Conservation (phyloP, 176 grass and related monocot species). For the Cenchrus fungigraminus region DNA sequence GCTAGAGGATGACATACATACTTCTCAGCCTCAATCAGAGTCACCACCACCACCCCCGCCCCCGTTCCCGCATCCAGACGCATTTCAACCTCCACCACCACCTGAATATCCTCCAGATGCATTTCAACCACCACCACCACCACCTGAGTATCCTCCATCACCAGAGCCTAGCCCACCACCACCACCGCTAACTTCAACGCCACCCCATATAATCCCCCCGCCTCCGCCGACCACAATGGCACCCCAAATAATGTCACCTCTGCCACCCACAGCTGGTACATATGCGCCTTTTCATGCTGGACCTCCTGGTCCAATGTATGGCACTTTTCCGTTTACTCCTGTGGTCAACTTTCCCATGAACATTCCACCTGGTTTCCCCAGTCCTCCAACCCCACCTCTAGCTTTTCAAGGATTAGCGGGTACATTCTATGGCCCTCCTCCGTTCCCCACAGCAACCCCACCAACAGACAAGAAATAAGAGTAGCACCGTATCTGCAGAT, state of each 20-base stretch:
- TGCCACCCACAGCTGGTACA: slow-evolving; percentile 27
- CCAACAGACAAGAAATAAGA: slow-evolving; percentile 44
- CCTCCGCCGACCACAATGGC: not conserved
- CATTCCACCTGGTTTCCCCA: slow-evolving; percentile 31
- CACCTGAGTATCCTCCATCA: slow-evolving; percentile 46
- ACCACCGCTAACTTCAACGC: not conserved
- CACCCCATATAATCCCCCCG: not conserved
- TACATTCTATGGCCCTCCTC: slow-evolving; percentile 43
- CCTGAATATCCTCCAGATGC: slow-evolving; percentile 39
- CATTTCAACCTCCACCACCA: slow-evolving; percentile 54
- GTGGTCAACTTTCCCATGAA: slow-evolving; percentile 44
- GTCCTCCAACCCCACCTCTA: slow-evolving; percentile 38
- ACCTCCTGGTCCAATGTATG: slow-evolving; percentile 45
- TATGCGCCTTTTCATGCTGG: slow-evolving; percentile 47
- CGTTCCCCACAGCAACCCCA: slow-evolving; percentile 40
- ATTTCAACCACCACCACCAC: slow-evolving; percentile 56
- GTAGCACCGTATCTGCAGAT: slow-evolving; percentile 16
- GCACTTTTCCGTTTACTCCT: slow-evolving; percentile 38
- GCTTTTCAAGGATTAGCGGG: slow-evolving; percentile 44
- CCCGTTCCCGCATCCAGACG: slow-evolving; percentile 50
- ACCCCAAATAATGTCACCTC: slow-evolving; percentile 14
- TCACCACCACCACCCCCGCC: slow-evolving; percentile 40
- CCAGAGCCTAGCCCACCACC: slow-evolving; percentile 41
- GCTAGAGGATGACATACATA: slow-evolving; percentile 40
- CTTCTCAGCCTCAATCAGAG: slow-evolving; percentile 28